These are phyloP conservation scores for Zanthoxylum bungeanum DNA, from an alignment of 345 rosid species.

Conservation along the genomic window DNA sequence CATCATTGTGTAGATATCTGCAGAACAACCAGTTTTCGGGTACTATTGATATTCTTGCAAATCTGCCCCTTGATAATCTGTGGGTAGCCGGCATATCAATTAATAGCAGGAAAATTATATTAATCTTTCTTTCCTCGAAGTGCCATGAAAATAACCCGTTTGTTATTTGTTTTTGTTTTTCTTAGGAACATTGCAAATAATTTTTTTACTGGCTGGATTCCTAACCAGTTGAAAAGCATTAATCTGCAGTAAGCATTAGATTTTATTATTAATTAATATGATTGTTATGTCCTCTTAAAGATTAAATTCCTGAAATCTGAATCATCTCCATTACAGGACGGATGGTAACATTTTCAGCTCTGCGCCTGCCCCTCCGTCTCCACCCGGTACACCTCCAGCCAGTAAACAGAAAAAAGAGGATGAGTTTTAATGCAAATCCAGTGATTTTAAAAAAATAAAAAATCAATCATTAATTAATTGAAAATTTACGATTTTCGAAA, in stretches of 20 bases:
- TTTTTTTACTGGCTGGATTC: slow-evolving; percentile 69
- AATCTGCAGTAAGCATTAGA: slow-evolving; percentile 51
- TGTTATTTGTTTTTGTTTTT: slow-evolving; percentile 18
- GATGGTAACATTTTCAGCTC: slow-evolving; percentile 81
- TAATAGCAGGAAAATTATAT: slow-evolving; percentile 1
- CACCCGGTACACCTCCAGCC: slow-evolving; percentile 92
- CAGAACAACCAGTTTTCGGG: slow-evolving; percentile 93
- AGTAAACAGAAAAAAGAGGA: too few species aligned
- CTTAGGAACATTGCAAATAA: slow-evolving; percentile 44
- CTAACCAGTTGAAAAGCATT: slow-evolving; percentile 48
- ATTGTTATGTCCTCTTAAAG: slow-evolving; percentile 14
- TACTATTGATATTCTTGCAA: slow-evolving; percentile 68
- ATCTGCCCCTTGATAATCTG: slow-evolving; percentile 77
- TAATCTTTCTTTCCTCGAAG: slow-evolving; percentile 1
- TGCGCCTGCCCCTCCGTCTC: slow-evolving; percentile 97
- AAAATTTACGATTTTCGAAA: too few species aligned
- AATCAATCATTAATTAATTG: too few species aligned
- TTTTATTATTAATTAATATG: neutral
- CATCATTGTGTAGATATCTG: slow-evolving; percentile 57
- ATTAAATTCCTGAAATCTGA: slow-evolving; percentile 14
- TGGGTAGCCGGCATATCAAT: slow-evolving; percentile 47
- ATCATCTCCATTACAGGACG: slow-evolving; percentile 48
- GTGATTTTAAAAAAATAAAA: too few species aligned
- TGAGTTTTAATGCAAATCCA: too few species aligned
- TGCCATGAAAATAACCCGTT: neutral